These are phyloP conservation scores for Naumovozyma baii DNA, from an alignment of 805 yeast species.

Conservation along the genomic window DNA sequence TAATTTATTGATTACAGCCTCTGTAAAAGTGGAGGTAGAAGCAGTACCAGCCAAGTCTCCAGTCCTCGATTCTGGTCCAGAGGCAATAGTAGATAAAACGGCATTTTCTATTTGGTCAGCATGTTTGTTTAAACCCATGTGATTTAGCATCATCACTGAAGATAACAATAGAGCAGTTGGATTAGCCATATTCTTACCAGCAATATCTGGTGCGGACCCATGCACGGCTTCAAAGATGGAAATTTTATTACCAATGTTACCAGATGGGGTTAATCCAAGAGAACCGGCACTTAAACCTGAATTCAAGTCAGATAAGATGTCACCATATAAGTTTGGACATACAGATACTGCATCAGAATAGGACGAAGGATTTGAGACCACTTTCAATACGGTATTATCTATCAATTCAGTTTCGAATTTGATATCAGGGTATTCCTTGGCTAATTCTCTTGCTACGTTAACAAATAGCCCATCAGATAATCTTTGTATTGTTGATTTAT, in stretches of 20 bases:
- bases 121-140: slow-evolving; percentile 77
- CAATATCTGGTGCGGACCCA: slow-evolving; percentile 99
- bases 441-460: slow-evolving; percentile 79
- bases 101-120: slow-evolving; percentile 86
- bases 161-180: slow-evolving; percentile 95
- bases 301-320: slow-evolving; percentile 94
- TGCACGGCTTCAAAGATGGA: slow-evolving; percentile 99
- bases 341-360: slow-evolving; percentile 85
- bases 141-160: slow-evolving; percentile 98
- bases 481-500: slow-evolving; percentile 98
- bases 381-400: slow-evolving; percentile 88
- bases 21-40: slow-evolving; percentile 79
- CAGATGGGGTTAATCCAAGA: slow-evolving; percentile 96
- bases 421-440: slow-evolving; percentile 86
- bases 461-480: slow-evolving; percentile 96
- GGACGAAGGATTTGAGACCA: slow-evolving; percentile 77
- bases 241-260: slow-evolving; percentile 97
- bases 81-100: slow-evolving; percentile 78
- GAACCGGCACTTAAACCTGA: slow-evolving; percentile 95
- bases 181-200: slow-evolving; percentile 97
- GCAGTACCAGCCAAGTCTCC: slow-evolving; percentile 87
- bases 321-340: slow-evolving; percentile 99
- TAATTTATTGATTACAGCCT: slow-evolving; percentile 65
- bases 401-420: slow-evolving; percentile 76
- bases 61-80: slow-evolving; percentile 93